Base-by-base conservation (phyloP, 352 stramenopile species). In the Pythium aristosporum region DNA sequence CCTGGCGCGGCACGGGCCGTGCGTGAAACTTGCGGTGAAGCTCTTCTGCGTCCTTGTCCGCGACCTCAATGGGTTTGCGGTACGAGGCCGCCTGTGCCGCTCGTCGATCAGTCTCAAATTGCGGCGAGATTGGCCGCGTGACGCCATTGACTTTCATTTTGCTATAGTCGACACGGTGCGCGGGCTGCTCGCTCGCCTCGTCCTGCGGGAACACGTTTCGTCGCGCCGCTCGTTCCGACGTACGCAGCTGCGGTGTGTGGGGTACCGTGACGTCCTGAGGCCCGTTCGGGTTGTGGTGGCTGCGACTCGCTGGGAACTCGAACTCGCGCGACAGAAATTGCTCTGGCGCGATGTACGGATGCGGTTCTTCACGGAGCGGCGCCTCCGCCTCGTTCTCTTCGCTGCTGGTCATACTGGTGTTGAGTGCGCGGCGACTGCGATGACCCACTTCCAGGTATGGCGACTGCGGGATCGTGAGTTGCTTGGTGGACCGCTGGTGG, bases 11-110 rank as follows among this genome's bases (percentile, higher is more conserved):
- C 21, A 94, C 65, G n/a, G 85, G 83, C 5, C 75, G 67, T 32
- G 83, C 83, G 37, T 91, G 85, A 60, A 94, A 94, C 56, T 94
- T 91, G 44, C 79, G 86, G 15, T 77, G 68, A 56, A 94, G 52
- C 55, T 94, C 85, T 50, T 91, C 74, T 1, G 71, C 79, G 47
- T 94, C 85, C 53, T 89, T 73, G 61, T 94, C 80, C n/a, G 81
- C 64, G 30, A 82, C 58, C 18, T 88, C 74, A 10, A 88, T 53
- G 4, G 79, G 76, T 48, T 80, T 80, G 34, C 80, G 83, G 57
- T 88, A 77, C 3, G 73, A 65, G 16, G 73, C 73, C 32, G 76
- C 57, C n/a, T 68, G 44, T 44, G 79, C 70, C 1, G 78, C 85
- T 52, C 85, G 78, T 21, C 79, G 78, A 61, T 74, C 69, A 2